Evolutionary conservation across 805 yeast genomes (phyloP).

Genomic region (Candida odintsovae): DNA sequence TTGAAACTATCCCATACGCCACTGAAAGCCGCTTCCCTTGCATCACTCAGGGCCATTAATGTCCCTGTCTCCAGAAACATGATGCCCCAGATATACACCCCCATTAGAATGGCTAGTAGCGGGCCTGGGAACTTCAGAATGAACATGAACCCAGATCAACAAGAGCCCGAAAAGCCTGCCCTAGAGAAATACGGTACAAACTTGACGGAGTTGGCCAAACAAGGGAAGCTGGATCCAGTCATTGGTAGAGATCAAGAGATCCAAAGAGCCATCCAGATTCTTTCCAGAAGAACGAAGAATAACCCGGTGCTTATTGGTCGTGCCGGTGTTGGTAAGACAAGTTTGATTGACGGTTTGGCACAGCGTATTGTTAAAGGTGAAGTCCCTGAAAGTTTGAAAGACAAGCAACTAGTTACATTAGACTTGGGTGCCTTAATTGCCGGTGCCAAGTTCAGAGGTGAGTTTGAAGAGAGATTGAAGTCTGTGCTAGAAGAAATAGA

Average conservation of each 20-base stretch:
- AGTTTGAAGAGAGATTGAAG: constrained; percentile 87
- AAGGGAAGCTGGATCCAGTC: constrained; percentile 93
- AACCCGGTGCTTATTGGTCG: constrained; percentile 93
- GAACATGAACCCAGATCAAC: constrained; percentile 39
- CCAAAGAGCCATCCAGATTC: constrained; percentile 83
- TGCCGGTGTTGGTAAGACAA: constrained; percentile 98
- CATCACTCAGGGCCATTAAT: neutral
- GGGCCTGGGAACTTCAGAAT: constrained; percentile 19
- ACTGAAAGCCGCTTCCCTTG: constrained; percentile 1
- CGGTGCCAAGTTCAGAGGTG: constrained; percentile 95
- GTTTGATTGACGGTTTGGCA: constrained; percentile 94
- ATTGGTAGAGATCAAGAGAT: constrained; percentile 97
- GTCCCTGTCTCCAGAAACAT: constrained; percentile 1
- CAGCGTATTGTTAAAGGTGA: constrained; percentile 88
- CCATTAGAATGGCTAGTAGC: constrained; percentile 11
- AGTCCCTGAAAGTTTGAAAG: constrained; percentile 91
- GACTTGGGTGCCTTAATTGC: constrained; percentile 88
- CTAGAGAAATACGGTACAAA: constrained; percentile 82
- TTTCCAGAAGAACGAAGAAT: constrained; percentile 89
- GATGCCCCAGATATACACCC: neutral
- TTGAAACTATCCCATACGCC: neutral
- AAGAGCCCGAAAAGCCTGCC: constrained; percentile 60
- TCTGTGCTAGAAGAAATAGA: constrained; percentile 78
- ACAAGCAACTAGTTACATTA: constrained; percentile 74
- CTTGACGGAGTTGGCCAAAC: constrained; percentile 77